Percentiles rank a stretch among this genome's conserved stretches.
Conservation (phyloP, 2,329 filamentous ascomycete species). For the Verticillium zaregamsianum region DNA sequence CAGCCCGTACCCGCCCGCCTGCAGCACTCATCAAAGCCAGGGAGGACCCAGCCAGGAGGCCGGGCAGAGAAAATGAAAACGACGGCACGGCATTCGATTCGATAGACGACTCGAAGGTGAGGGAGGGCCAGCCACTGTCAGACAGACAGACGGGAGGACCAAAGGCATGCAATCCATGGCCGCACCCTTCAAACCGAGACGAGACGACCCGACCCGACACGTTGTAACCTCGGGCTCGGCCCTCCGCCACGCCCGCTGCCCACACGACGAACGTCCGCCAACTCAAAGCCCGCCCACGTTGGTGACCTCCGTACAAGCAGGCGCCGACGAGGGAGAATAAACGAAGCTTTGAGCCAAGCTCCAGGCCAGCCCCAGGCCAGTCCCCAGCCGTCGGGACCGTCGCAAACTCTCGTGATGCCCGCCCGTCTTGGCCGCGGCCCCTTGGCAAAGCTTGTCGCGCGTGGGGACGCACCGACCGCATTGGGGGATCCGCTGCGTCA, state of each 20-base stretch:
- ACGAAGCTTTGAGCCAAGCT: neutral
- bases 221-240: neutral
- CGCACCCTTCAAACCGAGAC: too few species aligned
- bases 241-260: neutral
- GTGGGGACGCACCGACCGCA: slow-evolving; percentile 15
- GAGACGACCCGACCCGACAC: neutral
- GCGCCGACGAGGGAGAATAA: neutral
- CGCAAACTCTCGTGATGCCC: slow-evolving; percentile 6
- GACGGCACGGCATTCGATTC: too few species aligned
- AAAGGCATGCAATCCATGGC: too few species aligned
- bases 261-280: neutral
- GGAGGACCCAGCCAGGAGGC: too few species aligned
- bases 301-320: neutral
- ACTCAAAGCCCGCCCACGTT: neutral
- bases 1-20: too few species aligned
- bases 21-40: too few species aligned
- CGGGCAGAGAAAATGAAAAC: too few species aligned
- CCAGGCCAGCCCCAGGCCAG: slow-evolving; percentile 8
- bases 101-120: too few species aligned
- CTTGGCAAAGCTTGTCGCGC: slow-evolving; percentile 33
- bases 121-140: too few species aligned
- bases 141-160: too few species aligned
- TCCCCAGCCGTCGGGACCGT: slow-evolving; percentile 4
- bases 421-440: slow-evolving; percentile 15
- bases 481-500: neutral